These are phyloP conservation scores for Phaeotremella fagi DNA, from an alignment of 768 basidiomycete genomes.

Conservation along the genomic window DNA sequence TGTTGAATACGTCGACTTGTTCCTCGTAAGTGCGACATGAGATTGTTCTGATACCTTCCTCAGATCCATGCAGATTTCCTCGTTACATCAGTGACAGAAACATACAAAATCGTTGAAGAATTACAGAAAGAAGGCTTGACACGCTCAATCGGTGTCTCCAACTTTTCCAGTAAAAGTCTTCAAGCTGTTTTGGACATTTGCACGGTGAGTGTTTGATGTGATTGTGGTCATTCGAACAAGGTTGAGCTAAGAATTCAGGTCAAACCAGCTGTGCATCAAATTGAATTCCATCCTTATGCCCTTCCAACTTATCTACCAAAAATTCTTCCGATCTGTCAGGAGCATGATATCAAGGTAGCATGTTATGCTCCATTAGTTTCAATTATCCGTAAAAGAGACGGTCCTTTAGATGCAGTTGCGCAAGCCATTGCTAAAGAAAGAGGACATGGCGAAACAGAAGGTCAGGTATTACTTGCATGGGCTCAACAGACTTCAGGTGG, in stretches of 20 bases:
- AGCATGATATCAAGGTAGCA: slow-evolving; percentile 10
- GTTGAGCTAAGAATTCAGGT: slow-evolving; percentile 3
- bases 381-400: slow-evolving; percentile 7
- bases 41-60: not conserved
- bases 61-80: slow-evolving; percentile 25
- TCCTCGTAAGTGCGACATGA: slow-evolving; percentile 5
- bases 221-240: not conserved
- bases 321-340: slow-evolving; percentile 10
- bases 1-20: slow-evolving; percentile 18
- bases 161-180: slow-evolving; percentile 12
- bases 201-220: slow-evolving; percentile 7
- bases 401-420: slow-evolving; percentile 17
- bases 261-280: slow-evolving; percentile 11
- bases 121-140: slow-evolving; percentile 15
- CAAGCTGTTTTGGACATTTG: slow-evolving; percentile 11
- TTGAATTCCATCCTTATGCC: slow-evolving; percentile 13
- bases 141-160: slow-evolving; percentile 23
- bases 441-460: slow-evolving; percentile 9
- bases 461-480: slow-evolving; percentile 17
- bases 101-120: slow-evolving; percentile 22
- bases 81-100: slow-evolving; percentile 4
- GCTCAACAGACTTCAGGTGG: slow-evolving; percentile 14
- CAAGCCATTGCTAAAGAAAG: slow-evolving; percentile 2
- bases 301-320: slow-evolving; percentile 9
- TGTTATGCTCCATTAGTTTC: slow-evolving; percentile 12